Base-by-base conservation (phyloP, 2,329 filamentous ascomycete species). In the Trichoderma harzianum region DNA sequence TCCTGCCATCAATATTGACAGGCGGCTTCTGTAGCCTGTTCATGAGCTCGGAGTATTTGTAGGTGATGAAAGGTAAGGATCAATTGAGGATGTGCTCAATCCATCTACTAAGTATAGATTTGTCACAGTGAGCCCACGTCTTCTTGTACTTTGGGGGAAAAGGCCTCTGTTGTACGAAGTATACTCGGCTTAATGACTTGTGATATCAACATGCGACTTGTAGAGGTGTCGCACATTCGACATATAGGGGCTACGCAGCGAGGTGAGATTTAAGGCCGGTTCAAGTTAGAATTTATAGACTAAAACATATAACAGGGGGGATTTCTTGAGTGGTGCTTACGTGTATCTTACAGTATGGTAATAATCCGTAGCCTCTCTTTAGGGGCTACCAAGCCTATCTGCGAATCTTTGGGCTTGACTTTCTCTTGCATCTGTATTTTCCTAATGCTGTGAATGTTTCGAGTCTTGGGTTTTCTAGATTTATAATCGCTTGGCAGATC, bases 301-400 rank as follows among this genome's bases (percentile, higher is more conserved):
- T 30, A 58, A n/a, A 28, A n/a, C n/a, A 18, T n/a, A 30, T 58
- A 32, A 5, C 55, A 18, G 26, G 14, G 24, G 24, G 7, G 26
- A 1, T 18, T 1, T 28, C 24, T 55, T 26, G 30, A 10, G 53
- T 34, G 21, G 24, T 55, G 63, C 63, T 66, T 66, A 66, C 63
- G 47, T 55, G 63, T 53, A 34, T 53, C 63, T 66, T 36, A 66
- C 63, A 21, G 30, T 24, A 16, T 53, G 21, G 39, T n/a, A n/a
- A 43, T 43, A 10, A 18, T 18, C 14, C 2, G 7, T 11, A 6
- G 24, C 12, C 18, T 16, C 12, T 26, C 3, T 53, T 24, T 16
- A 24, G 43, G 28, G 43, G 18, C n/a, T 11, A 24, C 39, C 16
- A 43, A n/a, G 7, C 12, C 28, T 14, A 64, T 53, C 7, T 24